A percentile compares a stretch with the other conserved stretches of the same genome.
These are phyloP conservation scores for Claviceps paspali DNA, from an alignment of 2,329 filamentous ascomycete species.

Conservation along the genomic window DNA sequence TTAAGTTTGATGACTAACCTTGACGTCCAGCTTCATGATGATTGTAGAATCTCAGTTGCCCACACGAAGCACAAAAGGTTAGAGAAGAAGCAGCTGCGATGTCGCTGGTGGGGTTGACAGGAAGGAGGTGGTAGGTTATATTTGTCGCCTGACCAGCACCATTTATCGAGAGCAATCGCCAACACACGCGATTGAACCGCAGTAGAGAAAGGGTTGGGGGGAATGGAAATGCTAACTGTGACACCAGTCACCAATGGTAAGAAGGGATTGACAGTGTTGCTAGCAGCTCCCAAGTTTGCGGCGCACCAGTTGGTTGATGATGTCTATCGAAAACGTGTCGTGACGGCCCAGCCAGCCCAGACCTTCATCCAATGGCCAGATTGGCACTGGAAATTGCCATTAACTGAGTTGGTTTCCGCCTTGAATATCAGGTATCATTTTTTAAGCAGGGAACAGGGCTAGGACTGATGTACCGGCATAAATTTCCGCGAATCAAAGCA, in stretches of 20 bases:
- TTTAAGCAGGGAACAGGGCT: not conserved
- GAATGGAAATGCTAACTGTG: not conserved
- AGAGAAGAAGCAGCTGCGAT: not conserved
- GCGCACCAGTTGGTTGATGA: slow-evolving; percentile 1
- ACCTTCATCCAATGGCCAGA: slow-evolving; percentile 6
- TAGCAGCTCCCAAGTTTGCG: slow-evolving; percentile 2
- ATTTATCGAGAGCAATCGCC: not conserved
- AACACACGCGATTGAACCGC: not conserved
- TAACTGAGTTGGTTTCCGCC: too few species aligned
- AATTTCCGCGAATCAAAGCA: too few species aligned
- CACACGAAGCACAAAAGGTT: not conserved
- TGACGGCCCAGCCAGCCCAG: slow-evolving; percentile 3
- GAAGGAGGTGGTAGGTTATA: not conserved
- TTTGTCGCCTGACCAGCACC: slow-evolving; percentile 4
- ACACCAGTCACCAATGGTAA: not conserved
- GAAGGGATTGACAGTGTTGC: not conserved
- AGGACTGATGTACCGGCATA: too few species aligned
- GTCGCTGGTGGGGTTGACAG: slow-evolving; percentile 3
- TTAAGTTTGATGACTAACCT: slow-evolving; percentile 17
- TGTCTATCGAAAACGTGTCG: slow-evolving; percentile 6
- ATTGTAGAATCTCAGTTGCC: not conserved
- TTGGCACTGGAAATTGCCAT: slow-evolving; percentile 4
- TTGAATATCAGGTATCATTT: slow-evolving; percentile 8
- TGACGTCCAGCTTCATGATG: slow-evolving; percentile 28
- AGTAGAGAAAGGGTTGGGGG: not conserved